Evolutionary conservation across 2,329 filamentous ascomycete genomes (phyloP).

Genomic region (Bretziella fagacearum): DNA sequence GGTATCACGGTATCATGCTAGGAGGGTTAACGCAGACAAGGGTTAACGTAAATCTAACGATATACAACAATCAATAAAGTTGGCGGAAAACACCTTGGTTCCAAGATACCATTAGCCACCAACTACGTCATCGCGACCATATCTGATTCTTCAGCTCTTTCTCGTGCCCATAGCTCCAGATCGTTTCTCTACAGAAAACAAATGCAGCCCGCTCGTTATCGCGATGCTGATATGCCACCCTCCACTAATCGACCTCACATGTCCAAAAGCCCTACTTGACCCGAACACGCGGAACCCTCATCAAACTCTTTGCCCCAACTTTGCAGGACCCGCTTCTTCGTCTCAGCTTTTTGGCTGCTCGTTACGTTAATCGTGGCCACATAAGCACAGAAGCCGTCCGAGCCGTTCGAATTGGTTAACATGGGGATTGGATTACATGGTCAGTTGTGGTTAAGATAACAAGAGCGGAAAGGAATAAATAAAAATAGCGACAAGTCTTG

Average conservation of each 20-base stretch:
- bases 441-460: no score
- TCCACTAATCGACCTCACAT: not conserved
- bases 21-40: no score
- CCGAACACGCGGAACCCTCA: not conserved
- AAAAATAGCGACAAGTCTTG: not conserved
- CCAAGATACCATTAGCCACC: no score
- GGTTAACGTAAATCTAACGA: no score
- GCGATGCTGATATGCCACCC: not conserved
- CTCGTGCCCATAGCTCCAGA: no score
- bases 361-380: slow-evolving; percentile 1
- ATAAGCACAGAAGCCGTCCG: not conserved
- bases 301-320: not conserved
- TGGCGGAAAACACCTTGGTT: no score
- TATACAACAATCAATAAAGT: no score
- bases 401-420: not conserved
- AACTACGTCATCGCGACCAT: no score
- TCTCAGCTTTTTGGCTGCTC: not conserved
- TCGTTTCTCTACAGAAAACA: not conserved
- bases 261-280: not conserved
- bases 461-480: not conserved
- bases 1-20: no score
- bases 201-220: not conserved
- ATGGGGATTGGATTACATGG: not conserved
- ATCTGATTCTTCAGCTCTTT: no score
- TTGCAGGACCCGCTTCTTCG: slow-evolving; percentile 1